These are phyloP conservation scores for Fusarium keratoplasticum DNA, from an alignment of 2,329 filamentous ascomycete genomes.

Conservation along the genomic window DNA sequence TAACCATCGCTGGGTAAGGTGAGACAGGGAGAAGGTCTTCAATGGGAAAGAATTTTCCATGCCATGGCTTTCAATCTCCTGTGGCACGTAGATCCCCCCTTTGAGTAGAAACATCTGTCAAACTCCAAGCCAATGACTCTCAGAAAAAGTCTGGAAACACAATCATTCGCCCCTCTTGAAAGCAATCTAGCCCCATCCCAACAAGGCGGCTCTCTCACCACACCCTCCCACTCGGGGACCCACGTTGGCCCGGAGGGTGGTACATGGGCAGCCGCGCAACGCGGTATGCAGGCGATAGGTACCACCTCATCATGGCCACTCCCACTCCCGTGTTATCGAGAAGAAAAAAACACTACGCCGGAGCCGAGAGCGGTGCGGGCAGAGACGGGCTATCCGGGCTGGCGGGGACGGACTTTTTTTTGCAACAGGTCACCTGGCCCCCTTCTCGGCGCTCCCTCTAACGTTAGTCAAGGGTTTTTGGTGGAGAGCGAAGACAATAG, in stretches of 20 bases:
- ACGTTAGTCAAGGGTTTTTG: not conserved
- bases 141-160: slow-evolving; percentile 9
- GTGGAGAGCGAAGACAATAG: slow-evolving; percentile 17
- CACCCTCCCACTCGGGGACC: not conserved
- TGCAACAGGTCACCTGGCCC: slow-evolving; percentile 28
- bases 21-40: not conserved
- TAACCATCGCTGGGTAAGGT: not conserved
- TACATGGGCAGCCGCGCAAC: slow-evolving; percentile 23
- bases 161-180: not conserved
- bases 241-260: not conserved
- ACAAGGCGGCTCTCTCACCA: not conserved
- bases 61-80: not conserved
- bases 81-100: not conserved
- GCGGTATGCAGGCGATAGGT: not conserved
- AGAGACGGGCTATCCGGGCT: slow-evolving; percentile 43
- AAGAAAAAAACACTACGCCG: slow-evolving; percentile 21
- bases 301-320: slow-evolving; percentile 6
- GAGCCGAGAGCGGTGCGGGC: slow-evolving; percentile 42
- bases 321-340: not conserved
- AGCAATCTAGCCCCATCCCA: not conserved
- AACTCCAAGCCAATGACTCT: not conserved
- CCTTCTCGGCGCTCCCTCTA: slow-evolving; percentile 8
- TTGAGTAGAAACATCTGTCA: not conserved
- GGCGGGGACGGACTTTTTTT: slow-evolving; percentile 28
- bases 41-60: not conserved